Percentiles rank a stretch among this genome's conserved stretches.
These are phyloP conservation scores for Rhodotorula sp. DNA, from an alignment of 1,284 basidiomycete genomes.

Conservation along the genomic window DNA sequence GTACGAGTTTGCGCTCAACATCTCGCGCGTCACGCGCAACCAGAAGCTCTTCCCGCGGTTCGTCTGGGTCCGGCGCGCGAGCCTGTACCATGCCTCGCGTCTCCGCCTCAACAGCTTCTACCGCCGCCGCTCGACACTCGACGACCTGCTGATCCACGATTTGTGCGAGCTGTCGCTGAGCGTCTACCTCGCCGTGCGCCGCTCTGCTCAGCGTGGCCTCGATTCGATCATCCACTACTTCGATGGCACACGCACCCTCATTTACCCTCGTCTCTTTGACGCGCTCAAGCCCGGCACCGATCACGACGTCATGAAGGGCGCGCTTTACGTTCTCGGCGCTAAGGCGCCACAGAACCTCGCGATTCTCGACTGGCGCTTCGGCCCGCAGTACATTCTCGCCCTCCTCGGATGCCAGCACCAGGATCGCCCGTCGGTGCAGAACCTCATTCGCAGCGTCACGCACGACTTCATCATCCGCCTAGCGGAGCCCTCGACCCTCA, in stretches of 20 bases:
- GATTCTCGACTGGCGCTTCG: constrained; percentile 59
- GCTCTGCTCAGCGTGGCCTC: constrained; percentile 71
- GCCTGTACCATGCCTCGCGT: constrained; percentile 60
- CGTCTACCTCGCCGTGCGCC: constrained; percentile 72
- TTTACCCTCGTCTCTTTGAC: constrained; percentile 56
- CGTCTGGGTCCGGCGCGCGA: constrained; percentile 76
- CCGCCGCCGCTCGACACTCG: constrained; percentile 73
- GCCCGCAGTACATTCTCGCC: constrained; percentile 25
- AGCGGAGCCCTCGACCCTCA: constrained; percentile 47
- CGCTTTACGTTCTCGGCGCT: constrained; percentile 80
- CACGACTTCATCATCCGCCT: constrained; percentile 59
- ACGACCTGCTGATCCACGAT: constrained; percentile 75
- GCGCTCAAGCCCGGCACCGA: constrained; percentile 75
- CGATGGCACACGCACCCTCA: constrained; percentile 71
- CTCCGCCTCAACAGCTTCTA: constrained; percentile 77
- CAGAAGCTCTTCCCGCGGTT: constrained; percentile 53
- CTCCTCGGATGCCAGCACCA: constrained; percentile 34
- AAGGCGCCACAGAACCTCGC: constrained; percentile 61
- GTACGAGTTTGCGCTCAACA: constrained; percentile 44
- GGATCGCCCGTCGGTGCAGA: constrained; percentile 73
- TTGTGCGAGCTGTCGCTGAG: constrained; percentile 82
- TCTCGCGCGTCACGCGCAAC: constrained; percentile 46
- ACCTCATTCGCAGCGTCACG: constrained; percentile 71
- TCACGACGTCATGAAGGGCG: constrained; percentile 94
- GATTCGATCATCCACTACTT: constrained; percentile 72